These are phyloP conservation scores for Arxiozyma bovina DNA, from an alignment of 1,139 yeast genomes.

Conservation along the genomic window DNA sequence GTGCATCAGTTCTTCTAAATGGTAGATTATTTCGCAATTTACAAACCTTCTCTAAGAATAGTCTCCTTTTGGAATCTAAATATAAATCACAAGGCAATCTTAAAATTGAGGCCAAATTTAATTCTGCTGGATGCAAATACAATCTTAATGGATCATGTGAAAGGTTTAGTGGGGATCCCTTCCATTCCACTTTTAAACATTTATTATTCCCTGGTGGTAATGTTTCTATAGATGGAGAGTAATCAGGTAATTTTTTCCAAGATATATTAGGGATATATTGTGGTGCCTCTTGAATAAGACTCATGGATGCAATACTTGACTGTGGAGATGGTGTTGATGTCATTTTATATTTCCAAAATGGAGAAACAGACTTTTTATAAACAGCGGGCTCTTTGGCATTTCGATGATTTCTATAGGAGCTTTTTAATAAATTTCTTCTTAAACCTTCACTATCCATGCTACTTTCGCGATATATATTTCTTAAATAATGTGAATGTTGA, in stretches of 20 bases:
- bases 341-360: constrained; percentile 3
- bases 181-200: constrained; percentile 89
- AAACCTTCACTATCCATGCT: not conserved
- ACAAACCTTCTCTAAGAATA: constrained; percentile 80
- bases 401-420: not conserved
- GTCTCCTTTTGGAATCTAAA: constrained; percentile 83
- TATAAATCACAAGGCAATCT: constrained; percentile 82
- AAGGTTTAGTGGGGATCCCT: constrained; percentile 94
- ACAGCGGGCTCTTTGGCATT: not conserved
- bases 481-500: not conserved
- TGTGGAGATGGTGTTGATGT: constrained; percentile 5
- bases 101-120: constrained; percentile 76
- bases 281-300: constrained; percentile 15
- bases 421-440: not conserved
- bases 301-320: constrained; percentile 19
- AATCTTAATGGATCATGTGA: constrained; percentile 61
- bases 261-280: constrained; percentile 38
- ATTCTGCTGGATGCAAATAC: constrained; percentile 84
- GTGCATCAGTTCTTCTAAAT: constrained; percentile 94
- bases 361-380: constrained; percentile 11
- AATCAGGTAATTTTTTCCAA: constrained; percentile 57
- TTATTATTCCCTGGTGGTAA: constrained; percentile 59
- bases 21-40: constrained; percentile 68
- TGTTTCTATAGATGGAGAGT: constrained; percentile 57
- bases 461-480: not conserved